Base-by-base conservation (phyloP, 805 yeast species). In the Yamadazyma paraphyllophila region DNA sequence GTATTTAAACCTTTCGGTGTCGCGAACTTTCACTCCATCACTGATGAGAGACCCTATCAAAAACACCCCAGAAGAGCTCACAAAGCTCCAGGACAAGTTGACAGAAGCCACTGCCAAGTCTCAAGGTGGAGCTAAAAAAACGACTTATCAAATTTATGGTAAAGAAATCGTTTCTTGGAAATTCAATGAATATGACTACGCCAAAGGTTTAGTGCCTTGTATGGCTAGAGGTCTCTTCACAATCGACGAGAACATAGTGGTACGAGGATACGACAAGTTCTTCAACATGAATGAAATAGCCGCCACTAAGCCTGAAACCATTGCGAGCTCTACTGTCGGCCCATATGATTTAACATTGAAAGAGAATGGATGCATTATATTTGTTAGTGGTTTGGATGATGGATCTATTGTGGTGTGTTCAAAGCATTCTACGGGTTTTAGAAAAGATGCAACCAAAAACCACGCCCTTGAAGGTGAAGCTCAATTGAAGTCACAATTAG, bases 251-350 rank as follows among this genome's bases (percentile, higher is more conserved):
- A 53, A 48, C 9, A 85, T 94, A 16, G 81, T 81, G 1, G 82
- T 83, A 1, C 71, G 99, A 54, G 99, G 99, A 0, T 94, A 94
- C 61, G 94, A 94, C 64, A 94, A 94, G 66, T 94, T 94, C 64
- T 94, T 89, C 76, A 92, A 87, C 59, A 70, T 89, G 3, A 78
- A 73, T 50, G 99, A 94, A 61, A 73, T 77, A 1, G 52, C 65
- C 0, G 51, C 51, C 5, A 84, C 96, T 0, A 75, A 70, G 47
- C 73, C 81, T 71, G 65, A 63, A 0, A 57, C 60, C 53, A 59
- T 90, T 4, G 54, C 57, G n/a, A 39, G 52, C 0, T 36, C 47
- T 13, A 83, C 94, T 0, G 27, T 34, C 4, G 97, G 96, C 0
- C 97, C 97, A 0, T 94, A 85, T 61, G 78, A 77, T 14, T 78